Evolutionary conservation across 2,329 filamentous ascomycete species (phyloP).

Genomic region (Sporothrix pseudoabietina): DNA sequence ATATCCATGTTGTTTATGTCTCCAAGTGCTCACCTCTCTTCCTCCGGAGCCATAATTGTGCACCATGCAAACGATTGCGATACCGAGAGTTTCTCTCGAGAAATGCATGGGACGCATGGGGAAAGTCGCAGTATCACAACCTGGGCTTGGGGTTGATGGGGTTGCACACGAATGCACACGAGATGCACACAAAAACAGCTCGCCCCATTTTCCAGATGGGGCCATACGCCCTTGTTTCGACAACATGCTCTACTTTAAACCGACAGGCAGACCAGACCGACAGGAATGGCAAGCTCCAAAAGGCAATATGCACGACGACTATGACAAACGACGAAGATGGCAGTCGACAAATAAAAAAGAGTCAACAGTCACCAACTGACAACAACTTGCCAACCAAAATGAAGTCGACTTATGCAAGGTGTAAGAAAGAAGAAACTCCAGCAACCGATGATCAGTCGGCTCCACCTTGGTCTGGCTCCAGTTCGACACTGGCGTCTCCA

Average conservation of each 20-base stretch:
- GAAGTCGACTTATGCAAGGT: background rate
- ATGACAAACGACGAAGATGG: background rate
- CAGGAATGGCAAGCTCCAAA: background rate
- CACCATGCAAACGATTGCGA: constrained; percentile 6
- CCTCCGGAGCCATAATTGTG: background rate
- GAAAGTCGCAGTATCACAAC: background rate
- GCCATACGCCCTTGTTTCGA: constrained; percentile 12
- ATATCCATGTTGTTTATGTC: background rate
- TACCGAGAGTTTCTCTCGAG: background rate
- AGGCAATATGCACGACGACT: background rate
- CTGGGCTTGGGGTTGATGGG: background rate
- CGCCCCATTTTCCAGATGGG: constrained; percentile 7
- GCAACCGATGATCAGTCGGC: background rate
- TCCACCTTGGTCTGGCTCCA: background rate
- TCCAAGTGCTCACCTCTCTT: background rate
- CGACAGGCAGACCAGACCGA: background rate
- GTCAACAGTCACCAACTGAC: too few relatives aligned
- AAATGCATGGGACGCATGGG: background rate
- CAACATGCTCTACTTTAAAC: background rate
- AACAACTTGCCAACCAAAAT: background rate
- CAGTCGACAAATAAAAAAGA: background rate
- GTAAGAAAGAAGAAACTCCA: background rate
- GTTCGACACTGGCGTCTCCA: background rate
- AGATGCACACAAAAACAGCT: background rate
- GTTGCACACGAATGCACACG: too few relatives aligned